Evolutionary conservation across 1,284 basidiomycete species (phyloP).

Genomic region (Mrakiaceae sp.): DNA sequence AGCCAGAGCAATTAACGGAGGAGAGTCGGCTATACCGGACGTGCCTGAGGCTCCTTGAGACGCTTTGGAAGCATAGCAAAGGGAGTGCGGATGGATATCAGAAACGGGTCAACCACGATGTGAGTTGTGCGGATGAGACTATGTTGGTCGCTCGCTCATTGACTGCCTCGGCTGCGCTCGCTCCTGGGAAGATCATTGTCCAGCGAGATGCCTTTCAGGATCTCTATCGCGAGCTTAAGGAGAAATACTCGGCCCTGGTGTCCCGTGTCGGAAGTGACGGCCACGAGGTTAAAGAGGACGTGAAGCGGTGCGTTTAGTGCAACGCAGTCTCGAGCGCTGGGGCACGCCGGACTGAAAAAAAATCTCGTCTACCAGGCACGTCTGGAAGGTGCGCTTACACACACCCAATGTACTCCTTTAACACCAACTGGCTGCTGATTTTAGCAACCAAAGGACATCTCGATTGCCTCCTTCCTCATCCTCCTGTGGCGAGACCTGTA

Average conservation of each 20-base stretch:
- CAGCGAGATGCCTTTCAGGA: constrained; percentile 74
- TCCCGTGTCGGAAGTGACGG: constrained; percentile 69
- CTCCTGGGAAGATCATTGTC: constrained; percentile 44
- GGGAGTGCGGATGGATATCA: constrained; percentile 66
- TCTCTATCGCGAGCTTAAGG: constrained; percentile 73
- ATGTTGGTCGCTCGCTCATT: neutral
- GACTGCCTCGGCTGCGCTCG: neutral
- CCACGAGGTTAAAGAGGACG: constrained; percentile 25
- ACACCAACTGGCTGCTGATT: no score
- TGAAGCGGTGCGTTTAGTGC: constrained; percentile 25
- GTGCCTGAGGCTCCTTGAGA: constrained; percentile 64
- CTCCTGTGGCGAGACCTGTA: constrained; percentile 75
- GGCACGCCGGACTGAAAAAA: no score
- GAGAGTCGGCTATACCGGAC: constrained; percentile 52
- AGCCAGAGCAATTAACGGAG: neutral
- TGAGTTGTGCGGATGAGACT: constrained; percentile 20
- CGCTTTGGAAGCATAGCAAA: constrained; percentile 73
- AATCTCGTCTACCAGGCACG: constrained; percentile 17
- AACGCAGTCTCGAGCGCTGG: no score
- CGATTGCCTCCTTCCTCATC: constrained; percentile 85
- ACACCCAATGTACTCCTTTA: neutral
- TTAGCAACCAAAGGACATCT: constrained; percentile 52
- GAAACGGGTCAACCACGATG: constrained; percentile 77
- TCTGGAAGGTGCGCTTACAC: constrained; percentile 29
- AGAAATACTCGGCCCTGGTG: constrained; percentile 61